Percentiles rank a stretch among this genome's conserved stretches.
These are phyloP conservation scores for Farysia itapuensis DNA, from an alignment of 1,284 basidiomycete genomes.

Conservation along the genomic window DNA sequence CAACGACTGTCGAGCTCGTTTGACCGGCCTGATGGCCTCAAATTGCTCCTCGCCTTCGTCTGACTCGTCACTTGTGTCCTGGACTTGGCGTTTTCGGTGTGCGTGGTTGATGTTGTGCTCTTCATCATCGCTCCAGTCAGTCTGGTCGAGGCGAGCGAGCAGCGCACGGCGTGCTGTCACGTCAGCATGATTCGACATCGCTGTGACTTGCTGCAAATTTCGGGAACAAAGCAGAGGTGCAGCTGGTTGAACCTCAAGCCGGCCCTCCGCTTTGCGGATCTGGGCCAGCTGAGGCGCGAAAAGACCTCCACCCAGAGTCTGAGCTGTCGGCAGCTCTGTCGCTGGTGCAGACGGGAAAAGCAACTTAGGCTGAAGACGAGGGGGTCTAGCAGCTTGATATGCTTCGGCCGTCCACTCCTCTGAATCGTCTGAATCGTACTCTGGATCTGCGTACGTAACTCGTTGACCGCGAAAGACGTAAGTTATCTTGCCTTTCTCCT, in stretches of 20 bases:
- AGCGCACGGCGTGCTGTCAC: constrained; percentile 5
- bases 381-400: constrained; percentile 2
- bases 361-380: constrained; percentile 28
- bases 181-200: not conserved
- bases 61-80: not conserved
- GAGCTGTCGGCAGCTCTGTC: not conserved
- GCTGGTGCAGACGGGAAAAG: constrained; percentile 16
- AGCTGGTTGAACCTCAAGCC: constrained; percentile 1
- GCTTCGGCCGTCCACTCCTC: not conserved
- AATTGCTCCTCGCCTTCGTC: too few species aligned
- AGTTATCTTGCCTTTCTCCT: constrained; percentile 36
- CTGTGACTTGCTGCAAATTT: not conserved
- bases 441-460: constrained; percentile 43
- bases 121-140: constrained; percentile 41
- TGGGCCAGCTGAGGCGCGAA: constrained; percentile 27
- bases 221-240: not conserved
- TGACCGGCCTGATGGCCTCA: too few species aligned
- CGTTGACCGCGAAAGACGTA: constrained; percentile 50
- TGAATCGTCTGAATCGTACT: constrained; percentile 37
- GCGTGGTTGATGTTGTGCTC: constrained; percentile 7
- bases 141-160: constrained; percentile 31
- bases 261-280: not conserved
- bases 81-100: not conserved
- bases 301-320: constrained; percentile 6
- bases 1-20: too few species aligned